Conservation (phyloP, 805 yeast genomes). For the Soucietia sequanensis region DNA sequence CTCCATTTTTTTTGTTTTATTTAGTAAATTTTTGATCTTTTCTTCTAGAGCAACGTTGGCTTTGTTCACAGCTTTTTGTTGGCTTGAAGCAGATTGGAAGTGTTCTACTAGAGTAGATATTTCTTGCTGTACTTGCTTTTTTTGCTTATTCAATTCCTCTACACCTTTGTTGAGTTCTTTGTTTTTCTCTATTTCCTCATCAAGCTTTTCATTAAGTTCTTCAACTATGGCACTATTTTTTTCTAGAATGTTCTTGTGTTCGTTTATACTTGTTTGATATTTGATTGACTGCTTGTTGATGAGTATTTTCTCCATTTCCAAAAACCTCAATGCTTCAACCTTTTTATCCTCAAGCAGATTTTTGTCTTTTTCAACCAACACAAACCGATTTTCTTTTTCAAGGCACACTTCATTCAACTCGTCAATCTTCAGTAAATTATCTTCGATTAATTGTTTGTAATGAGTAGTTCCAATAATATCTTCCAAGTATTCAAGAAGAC, state of each 20-base stretch:
- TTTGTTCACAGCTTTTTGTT: slow-evolving; percentile 36
- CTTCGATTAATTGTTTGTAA: slow-evolving; percentile 76
- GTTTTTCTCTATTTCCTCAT: slow-evolving; percentile 24
- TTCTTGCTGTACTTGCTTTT: slow-evolving; percentile 19
- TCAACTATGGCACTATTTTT: slow-evolving; percentile 38
- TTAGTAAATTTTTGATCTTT: slow-evolving; percentile 61
- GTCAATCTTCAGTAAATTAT: slow-evolving; percentile 58
- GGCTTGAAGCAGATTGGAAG: slow-evolving; percentile 19
- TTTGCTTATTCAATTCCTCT: slow-evolving; percentile 30
- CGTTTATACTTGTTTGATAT: slow-evolving; percentile 50
- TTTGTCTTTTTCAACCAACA: slow-evolving; percentile 76
- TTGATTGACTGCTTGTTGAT: slow-evolving; percentile 52
- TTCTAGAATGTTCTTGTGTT: slow-evolving; percentile 39
- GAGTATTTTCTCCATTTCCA: slow-evolving; percentile 63
- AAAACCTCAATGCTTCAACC: slow-evolving; percentile 63
- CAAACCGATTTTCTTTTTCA: slow-evolving; percentile 78
- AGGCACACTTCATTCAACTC: slow-evolving; percentile 75
- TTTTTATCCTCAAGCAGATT: slow-evolving; percentile 63
- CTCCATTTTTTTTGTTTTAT: slow-evolving; percentile 56
- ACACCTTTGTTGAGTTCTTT: slow-evolving; percentile 20
- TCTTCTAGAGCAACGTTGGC: slow-evolving; percentile 73
- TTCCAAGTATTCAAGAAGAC: slow-evolving; percentile 88
- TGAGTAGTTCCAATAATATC: slow-evolving; percentile 94
- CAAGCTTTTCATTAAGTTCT: slow-evolving; percentile 37
- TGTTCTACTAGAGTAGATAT: slow-evolving; percentile 16